These are phyloP conservation scores for Salix viminalis DNA, from an alignment of 345 rosid species.

Conservation along the genomic window DNA sequence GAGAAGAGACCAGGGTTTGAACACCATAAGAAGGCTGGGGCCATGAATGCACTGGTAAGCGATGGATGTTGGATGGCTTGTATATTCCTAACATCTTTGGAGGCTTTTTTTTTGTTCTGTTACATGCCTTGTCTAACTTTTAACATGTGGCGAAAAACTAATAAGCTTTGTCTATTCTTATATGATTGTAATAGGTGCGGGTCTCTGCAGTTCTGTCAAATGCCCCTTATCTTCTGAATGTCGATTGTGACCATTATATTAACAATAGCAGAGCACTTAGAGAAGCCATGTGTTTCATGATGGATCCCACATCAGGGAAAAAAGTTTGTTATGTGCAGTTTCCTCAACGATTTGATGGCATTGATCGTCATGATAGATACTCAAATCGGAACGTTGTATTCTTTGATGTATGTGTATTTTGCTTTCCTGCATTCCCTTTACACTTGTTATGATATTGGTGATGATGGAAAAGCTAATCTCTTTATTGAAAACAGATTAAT, in stretches of 20 bases:
- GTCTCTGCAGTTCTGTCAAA: slow-evolving; percentile 93
- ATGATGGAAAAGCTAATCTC: slow-evolving; percentile 6
- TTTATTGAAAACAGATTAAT: slow-evolving; percentile 57
- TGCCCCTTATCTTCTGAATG: slow-evolving; percentile 87
- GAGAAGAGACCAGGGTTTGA: slow-evolving; percentile 99
- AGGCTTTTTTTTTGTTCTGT: neutral
- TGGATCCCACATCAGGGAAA: slow-evolving; percentile 89
- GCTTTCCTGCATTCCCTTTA: neutral
- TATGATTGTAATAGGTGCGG: slow-evolving; percentile 48
- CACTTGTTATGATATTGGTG: neutral
- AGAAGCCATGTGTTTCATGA: slow-evolving; percentile 99
- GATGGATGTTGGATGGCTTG: neutral
- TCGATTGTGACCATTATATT: slow-evolving; percentile 93
- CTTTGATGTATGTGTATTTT: slow-evolving; percentile 71
- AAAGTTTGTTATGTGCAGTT: slow-evolving; percentile 96
- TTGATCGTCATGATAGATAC: slow-evolving; percentile 94
- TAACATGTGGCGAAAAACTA: neutral
- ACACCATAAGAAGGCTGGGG: slow-evolving; percentile 98
- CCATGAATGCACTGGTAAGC: slow-evolving; percentile 88
- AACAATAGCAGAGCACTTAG: slow-evolving; percentile 93
- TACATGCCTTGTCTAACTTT: neutral
- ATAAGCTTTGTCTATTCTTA: neutral
- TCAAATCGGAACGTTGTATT: slow-evolving; percentile 91
- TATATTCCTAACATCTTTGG: neutral
- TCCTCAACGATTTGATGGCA: slow-evolving; percentile 99